These are phyloP conservation scores for Nannizzia gypsea DNA, from an alignment of 2,329 filamentous ascomycete genomes.

Conservation along the genomic window DNA sequence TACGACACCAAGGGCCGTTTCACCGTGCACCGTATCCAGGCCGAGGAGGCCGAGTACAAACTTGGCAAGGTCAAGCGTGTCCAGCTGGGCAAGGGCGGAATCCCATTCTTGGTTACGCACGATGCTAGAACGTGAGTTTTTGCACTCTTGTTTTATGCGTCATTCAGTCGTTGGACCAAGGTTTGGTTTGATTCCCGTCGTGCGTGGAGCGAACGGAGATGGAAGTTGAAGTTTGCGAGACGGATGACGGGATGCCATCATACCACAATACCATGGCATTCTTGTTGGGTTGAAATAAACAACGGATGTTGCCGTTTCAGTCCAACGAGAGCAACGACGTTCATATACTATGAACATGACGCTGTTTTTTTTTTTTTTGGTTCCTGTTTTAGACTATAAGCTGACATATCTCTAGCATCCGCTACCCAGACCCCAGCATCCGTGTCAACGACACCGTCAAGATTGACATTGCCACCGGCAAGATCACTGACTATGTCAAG, in stretches of 20 bases:
- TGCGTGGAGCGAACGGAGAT: constrained; percentile 2
- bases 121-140: constrained; percentile 99
- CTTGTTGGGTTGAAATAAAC: constrained; percentile 11
- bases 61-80: constrained; percentile 99
- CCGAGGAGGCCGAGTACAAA: constrained; percentile 99
- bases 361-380: constrained; percentile 12
- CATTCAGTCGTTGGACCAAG: constrained; percentile 99
- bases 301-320: constrained; percentile 18
- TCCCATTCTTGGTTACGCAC: constrained; percentile 99
- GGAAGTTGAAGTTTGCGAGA: neutral
- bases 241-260: constrained; percentile 1
- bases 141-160: constrained; percentile 47
- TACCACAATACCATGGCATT: constrained; percentile 9
- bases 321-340: neutral
- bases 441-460: constrained; percentile 99
- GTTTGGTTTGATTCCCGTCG: constrained; percentile 59
- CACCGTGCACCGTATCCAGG: constrained; percentile 98
- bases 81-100: constrained; percentile 97
- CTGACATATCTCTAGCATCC: constrained; percentile 59
- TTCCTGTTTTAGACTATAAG: constrained; percentile 12
- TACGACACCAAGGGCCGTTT: constrained; percentile 99
- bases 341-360: constrained; percentile 4
- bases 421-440: constrained; percentile 95
- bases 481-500: constrained; percentile 95
- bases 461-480: constrained; percentile 92